A percentile compares a stretch with the other conserved stretches of the same genome.
Evolutionary conservation across 192 early-diverging fungal genomes (phyloP).

Genomic region (Umbelopsis vinacea): DNA sequence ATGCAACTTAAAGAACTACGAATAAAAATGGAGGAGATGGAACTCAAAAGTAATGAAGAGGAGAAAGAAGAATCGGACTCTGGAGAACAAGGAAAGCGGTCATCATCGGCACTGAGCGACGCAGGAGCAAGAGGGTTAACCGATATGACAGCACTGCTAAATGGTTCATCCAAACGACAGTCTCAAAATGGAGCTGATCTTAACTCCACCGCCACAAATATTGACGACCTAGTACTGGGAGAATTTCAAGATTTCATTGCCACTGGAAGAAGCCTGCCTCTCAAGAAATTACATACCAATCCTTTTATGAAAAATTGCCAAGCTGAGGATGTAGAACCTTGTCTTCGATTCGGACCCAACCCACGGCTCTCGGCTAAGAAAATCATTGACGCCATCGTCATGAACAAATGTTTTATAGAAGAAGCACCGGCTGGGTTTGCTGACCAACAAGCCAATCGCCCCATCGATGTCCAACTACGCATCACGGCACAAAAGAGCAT

Average conservation of each 20-base stretch:
- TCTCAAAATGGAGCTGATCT: background rate
- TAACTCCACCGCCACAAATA: conserved; percentile 35
- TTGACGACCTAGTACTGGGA: conserved; percentile 76
- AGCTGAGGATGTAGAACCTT: conserved; percentile 91
- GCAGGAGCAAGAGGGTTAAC: conserved; percentile 44
- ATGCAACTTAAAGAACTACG: conserved; percentile 87
- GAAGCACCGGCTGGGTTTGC: conserved; percentile 67
- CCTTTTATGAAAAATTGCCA: conserved; percentile 88
- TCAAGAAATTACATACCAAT: conserved; percentile 76
- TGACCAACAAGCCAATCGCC: conserved; percentile 48
- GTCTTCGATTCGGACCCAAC: conserved; percentile 90
- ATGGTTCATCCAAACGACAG: conserved; percentile 20
- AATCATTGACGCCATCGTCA: conserved; percentile 86
- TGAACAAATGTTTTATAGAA: conserved; percentile 89
- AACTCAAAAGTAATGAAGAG: conserved; percentile 47
- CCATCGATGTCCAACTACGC: conserved; percentile 49
- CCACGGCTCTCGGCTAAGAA: conserved; percentile 89
- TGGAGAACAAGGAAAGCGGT: conserved; percentile 21
- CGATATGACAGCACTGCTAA: conserved; percentile 42
- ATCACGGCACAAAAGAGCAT: conserved; percentile 54
- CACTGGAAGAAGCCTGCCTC: conserved; percentile 62
- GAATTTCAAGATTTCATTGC: conserved; percentile 91
- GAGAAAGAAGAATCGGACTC: conserved; percentile 18
- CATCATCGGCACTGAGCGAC: conserved; percentile 28
- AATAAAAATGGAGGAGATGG: conserved; percentile 75